Evolutionary conservation across 768 basidiomycete species (phyloP), one percentile per base, ranked within the genome.

Genomic region (Tulasnella calospora): DNA sequence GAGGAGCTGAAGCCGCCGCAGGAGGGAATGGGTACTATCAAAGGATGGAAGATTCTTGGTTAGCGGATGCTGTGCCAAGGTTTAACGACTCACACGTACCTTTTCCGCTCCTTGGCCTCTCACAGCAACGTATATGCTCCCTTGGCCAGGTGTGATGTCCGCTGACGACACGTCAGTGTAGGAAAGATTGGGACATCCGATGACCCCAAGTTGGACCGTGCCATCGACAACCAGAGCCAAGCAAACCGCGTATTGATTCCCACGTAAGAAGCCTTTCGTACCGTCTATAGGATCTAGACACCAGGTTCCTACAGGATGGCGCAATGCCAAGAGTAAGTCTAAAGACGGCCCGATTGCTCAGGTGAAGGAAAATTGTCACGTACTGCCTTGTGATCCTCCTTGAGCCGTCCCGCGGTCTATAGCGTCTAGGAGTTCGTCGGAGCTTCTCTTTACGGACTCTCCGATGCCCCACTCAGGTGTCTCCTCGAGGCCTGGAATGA

Each of bases 231-330:
- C 90, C 76, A 98, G 86, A 0, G 95, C 92, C 13, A 98, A 85
- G 83, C 96, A 97, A 27, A 98, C 94, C 6, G 95, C 95, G 83
- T 95, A 98, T 84, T 98, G 96, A 78, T 92, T 94, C 4, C 94
- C 94, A 5, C 96, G 89, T 30, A 97, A 87, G 87, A 98, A 96
- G 0, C 95, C 96, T 83, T 94, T 95, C 12, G 95, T 98, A 9
- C 96, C 96, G 84, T 97, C 95, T 78, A 98, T 95, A 73, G 94
- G 92, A 83, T 94, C 93, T 73, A 94, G 89, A 1, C 92, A 93
- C 94, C 94, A 95, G 87, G 93, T 91, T 36, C 92, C 93, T 93
- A 71, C 41, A 77, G 19, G 23, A 19, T 21, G 30, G 47, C 71
- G 51, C n/a, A 40, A 76, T 69, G 23, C 27, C 38, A 77, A 44